Conservation (phyloP, 805 yeast species). For the Suhomyces kilbournensis region DNA sequence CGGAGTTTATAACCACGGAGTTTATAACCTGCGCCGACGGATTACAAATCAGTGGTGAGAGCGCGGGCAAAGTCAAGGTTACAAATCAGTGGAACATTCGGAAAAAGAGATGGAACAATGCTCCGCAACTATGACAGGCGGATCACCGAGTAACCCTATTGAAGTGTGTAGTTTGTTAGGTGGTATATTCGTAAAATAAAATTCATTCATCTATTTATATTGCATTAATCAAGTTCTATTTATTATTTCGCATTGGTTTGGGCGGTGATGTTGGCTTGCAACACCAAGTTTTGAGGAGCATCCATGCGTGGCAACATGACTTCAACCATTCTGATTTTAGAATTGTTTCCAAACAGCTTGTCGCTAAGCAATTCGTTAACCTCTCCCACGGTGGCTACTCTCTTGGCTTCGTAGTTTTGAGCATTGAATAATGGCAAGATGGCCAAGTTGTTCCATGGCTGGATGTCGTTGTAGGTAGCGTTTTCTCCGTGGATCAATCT, state of each 20-base stretch:
- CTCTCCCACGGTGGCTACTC: constrained; percentile 57
- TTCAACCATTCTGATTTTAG: constrained; percentile 64
- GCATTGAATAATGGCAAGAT: constrained; percentile 62
- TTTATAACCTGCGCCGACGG: no score
- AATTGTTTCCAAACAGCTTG: constrained; percentile 49
- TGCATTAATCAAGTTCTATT: no score
- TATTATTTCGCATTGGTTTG: constrained; percentile 11
- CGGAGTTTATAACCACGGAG: no score
- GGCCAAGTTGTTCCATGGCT: constrained; percentile 63
- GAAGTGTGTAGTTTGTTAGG: no score
- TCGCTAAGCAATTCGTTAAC: constrained; percentile 49
- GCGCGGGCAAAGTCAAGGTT: no score
- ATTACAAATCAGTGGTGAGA: no score
- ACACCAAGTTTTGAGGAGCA: constrained; percentile 59
- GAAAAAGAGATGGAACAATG: no score
- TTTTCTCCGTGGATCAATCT: constrained; percentile 67
- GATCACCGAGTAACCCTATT: no score
- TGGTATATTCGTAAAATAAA: no score
- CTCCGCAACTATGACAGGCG: no score
- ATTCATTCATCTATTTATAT: no score
- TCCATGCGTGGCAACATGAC: constrained; percentile 67
- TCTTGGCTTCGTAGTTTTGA: constrained; percentile 49
- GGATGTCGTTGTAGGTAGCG: constrained; percentile 65
- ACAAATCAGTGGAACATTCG: no score
- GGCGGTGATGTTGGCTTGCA: constrained; percentile 18